A percentile compares a stretch with the other conserved stretches of the same genome.
Conservation (phyloP, 192 early-diverging fungal species). For the Phycomyces nitens region DNA sequence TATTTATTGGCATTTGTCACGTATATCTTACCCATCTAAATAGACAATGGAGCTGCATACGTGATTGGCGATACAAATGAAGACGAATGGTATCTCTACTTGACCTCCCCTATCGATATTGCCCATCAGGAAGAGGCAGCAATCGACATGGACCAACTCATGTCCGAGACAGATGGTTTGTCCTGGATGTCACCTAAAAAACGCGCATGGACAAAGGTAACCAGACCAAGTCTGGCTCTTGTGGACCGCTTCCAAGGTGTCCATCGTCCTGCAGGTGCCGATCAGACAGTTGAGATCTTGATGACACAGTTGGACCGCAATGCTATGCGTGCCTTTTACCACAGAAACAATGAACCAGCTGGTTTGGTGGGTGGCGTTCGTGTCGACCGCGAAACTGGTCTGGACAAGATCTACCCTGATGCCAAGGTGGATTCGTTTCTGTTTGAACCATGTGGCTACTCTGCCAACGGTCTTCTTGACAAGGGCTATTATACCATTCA, state of each 20-base stretch:
- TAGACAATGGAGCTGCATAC: slow-evolving; percentile 77
- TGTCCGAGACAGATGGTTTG: slow-evolving; percentile 14
- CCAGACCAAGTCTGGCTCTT: background rate
- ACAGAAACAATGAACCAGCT: slow-evolving; percentile 54
- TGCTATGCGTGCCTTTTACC: slow-evolving; percentile 75
- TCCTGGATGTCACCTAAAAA: slow-evolving; percentile 14
- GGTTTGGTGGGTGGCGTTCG: slow-evolving; percentile 63
- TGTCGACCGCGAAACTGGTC: slow-evolving; percentile 74
- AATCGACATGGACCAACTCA: slow-evolving; percentile 14
- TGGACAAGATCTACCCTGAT: slow-evolving; percentile 76
- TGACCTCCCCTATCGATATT: slow-evolving; percentile 63
- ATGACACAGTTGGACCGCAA: slow-evolving; percentile 90
- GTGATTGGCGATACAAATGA: slow-evolving; percentile 90
- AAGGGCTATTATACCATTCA: slow-evolving; percentile 96
- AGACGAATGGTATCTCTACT: slow-evolving; percentile 96
- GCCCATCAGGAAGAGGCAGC: slow-evolving; percentile 3
- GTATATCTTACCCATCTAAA: no score
- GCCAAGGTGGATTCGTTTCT: slow-evolving; percentile 83
- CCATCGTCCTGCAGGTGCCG: slow-evolving; percentile 23
- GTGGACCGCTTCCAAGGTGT: slow-evolving; percentile 4
- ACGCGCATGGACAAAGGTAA: slow-evolving; percentile 8
- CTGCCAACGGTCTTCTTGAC: slow-evolving; percentile 79
- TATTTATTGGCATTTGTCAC: background rate
- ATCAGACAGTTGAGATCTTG: slow-evolving; percentile 93
- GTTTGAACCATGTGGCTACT: slow-evolving; percentile 97